Evolutionary conservation across 768 basidiomycete genomes (phyloP).

Genomic region (Tephrocybe rancida): DNA sequence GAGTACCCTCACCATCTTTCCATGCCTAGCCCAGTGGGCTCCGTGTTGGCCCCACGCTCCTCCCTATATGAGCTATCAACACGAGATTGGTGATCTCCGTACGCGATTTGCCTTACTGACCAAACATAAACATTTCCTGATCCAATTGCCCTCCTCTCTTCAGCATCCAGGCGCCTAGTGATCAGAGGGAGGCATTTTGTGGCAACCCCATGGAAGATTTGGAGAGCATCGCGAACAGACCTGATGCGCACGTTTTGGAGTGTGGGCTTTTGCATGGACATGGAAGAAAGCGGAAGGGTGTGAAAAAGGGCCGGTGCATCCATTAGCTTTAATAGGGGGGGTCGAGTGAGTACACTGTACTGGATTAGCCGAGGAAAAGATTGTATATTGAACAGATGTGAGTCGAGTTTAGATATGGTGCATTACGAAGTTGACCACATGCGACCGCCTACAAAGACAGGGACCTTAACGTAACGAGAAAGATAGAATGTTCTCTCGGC

Average conservation of each 20-base stretch:
- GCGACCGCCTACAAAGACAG: constrained; percentile 36
- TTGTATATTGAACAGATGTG: constrained; percentile 46
- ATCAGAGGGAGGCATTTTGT: constrained; percentile 70
- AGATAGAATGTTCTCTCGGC: constrained; percentile 37
- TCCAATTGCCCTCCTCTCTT: constrained; percentile 72
- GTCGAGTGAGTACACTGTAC: constrained; percentile 13
- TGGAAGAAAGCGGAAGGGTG: constrained; percentile 22
- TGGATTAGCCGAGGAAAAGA: constrained; percentile 39
- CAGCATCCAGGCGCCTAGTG: constrained; percentile 79
- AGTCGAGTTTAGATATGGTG: constrained; percentile 52
- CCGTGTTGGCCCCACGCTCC: constrained; percentile 83
- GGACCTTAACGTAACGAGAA: constrained; percentile 42
- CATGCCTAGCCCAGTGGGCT: constrained; percentile 82
- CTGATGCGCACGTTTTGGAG: constrained; percentile 76
- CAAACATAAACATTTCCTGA: constrained; percentile 87
- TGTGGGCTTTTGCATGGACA: constrained; percentile 73
- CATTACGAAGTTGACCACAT: constrained; percentile 56
- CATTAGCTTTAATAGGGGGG: constrained; percentile 27
- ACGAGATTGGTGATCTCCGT: not conserved
- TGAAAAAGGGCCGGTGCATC: constrained; percentile 18
- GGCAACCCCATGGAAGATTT: constrained; percentile 80
- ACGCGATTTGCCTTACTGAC: constrained; percentile 24
- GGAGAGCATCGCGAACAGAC: constrained; percentile 78
- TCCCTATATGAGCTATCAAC: constrained; percentile 46
- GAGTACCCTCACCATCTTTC: constrained; percentile 64